Base-by-base conservation (phyloP, 768 basidiomycete species). In the Lentinula edodes region DNA sequence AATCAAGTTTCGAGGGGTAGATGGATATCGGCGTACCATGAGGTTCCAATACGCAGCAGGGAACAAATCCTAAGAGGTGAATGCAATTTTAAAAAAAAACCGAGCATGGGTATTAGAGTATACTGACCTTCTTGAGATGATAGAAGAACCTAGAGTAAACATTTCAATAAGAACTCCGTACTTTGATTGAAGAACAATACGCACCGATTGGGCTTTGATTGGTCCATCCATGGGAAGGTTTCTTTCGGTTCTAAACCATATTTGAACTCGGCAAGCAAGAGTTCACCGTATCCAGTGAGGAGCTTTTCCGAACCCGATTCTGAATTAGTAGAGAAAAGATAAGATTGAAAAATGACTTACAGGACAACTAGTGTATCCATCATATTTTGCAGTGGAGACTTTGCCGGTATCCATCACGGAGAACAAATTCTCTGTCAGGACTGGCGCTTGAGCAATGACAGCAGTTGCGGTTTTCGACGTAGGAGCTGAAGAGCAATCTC, bases 381-480 rank as follows among this genome's bases (percentile, higher is more conserved):
- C 88, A 69, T 99, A 99, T 52, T 69, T 75, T 2, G 91, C 95
- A 45, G 71, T 67, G 34, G 86, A 80, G 52, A 92, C 72, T 65
- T 83, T 82, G 38, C 94, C 95, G 1, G 83, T 86, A 65, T 89
- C 83, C 70, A 93, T 75, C 36, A 90, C 75, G 32, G 86, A 85
- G 72, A 86, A 88, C 62, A 75, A 62, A 74, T 98, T 98, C 74
- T 98, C 91, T 1, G 88, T 84, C 50, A 98, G 80, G 5, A 99
- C 88, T 10, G 96, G 96, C 0, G 91, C 87, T 73, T 99, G 93
- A 0, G 85, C 86, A 2, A 91, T 93, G 68, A 98, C 90, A 5
- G 95, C 96, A 13, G 96, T 95, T 0, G 91, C 93, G 0, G 96
- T 99, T 81, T 96, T 99, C 73, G 91, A 93, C 32, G 94, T 98